A percentile compares a stretch with the other conserved stretches of the same genome.
Evolutionary conservation across 78 protist genomes (phyloP).

Genomic region (Emiliania huxleyi): DNA sequence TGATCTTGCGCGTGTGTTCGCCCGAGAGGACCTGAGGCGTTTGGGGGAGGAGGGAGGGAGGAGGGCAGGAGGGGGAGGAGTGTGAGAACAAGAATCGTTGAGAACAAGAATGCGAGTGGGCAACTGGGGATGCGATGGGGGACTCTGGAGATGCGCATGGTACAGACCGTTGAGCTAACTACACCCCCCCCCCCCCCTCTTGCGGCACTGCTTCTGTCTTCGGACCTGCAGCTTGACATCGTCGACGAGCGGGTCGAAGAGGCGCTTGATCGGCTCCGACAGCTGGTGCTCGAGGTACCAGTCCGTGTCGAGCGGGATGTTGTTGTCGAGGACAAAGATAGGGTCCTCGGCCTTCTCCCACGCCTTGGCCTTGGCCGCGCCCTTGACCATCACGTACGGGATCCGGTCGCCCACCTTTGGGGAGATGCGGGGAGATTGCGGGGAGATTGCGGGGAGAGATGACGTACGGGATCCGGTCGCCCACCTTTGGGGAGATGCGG

Average conservation of each 20-base stretch:
- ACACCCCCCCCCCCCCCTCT: not conserved
- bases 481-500: too few relatives aligned
- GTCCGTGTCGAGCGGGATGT: conserved; percentile 89
- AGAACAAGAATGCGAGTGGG: too few relatives aligned
- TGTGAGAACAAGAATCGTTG: too few relatives aligned
- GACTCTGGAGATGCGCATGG: not conserved
- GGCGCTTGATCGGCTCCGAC: conserved; percentile 83
- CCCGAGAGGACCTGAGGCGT: conserved; percentile 77
- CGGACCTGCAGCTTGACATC: not conserved
- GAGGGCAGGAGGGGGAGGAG: too few relatives aligned
- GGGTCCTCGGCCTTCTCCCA: conserved; percentile 99
- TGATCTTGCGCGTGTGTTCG: conserved; percentile 91
- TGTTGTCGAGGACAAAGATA: conserved; percentile 92
- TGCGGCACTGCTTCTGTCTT: not conserved
- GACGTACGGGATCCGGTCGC: too few relatives aligned
- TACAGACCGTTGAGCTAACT: not conserved
- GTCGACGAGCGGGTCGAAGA: conserved; percentile 88
- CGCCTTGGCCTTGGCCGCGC: conserved; percentile 72
- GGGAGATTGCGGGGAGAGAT: too few relatives aligned
- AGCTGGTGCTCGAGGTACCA: conserved; percentile 97
- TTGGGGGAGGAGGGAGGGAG: too few relatives aligned
- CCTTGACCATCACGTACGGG: conserved; percentile 96
- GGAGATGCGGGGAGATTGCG: too few relatives aligned
- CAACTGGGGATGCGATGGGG: too few relatives aligned
- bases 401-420: conserved; percentile 99